phyloP scores from a whole-genome alignment of 1,284 basidiomycete genomes.

The Cutaneotrichosporon curvatum region DNA sequence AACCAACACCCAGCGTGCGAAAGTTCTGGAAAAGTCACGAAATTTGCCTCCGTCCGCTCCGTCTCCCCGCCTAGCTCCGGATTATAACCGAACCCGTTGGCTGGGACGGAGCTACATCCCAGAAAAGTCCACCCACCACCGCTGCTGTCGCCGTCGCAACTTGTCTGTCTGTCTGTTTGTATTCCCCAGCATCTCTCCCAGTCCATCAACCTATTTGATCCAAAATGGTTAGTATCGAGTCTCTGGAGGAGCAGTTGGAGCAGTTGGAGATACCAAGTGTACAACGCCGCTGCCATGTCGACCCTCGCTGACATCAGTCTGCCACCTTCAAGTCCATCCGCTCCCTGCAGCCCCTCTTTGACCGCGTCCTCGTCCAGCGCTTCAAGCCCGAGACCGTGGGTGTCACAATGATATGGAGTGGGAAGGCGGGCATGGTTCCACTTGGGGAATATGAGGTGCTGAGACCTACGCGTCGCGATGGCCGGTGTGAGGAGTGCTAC shows the following conservation, averaged over 20 bases:
- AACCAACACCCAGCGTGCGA: constrained; percentile 10
- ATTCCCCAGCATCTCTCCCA: no score
- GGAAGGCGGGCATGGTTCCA: no score
- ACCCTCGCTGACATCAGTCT: constrained; percentile 27
- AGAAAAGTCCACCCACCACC: no score
- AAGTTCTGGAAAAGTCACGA: constrained; percentile 20
- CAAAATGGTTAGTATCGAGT: constrained; percentile 1
- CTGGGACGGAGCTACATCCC: background rate
- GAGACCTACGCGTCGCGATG: no score
- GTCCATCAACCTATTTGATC: background rate
- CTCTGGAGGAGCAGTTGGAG: no score
- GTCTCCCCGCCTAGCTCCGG: constrained; percentile 1
- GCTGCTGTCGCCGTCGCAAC: no score
- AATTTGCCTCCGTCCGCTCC: no score
- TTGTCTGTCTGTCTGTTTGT: no score
- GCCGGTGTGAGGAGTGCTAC: no score
- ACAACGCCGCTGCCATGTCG: no score
- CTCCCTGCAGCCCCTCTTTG: constrained; percentile 81
- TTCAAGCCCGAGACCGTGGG: constrained; percentile 87
- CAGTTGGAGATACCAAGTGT: no score
- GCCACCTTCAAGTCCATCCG: constrained; percentile 85
- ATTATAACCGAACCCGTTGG: background rate
- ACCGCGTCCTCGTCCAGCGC: constrained; percentile 94
- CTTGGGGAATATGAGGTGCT: no score
- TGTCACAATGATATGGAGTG: constrained; percentile 11